Evolutionary conservation across 1,284 basidiomycete genomes (phyloP), one percentile per base, ranked within the genome.

Genomic region (Apiotrichum brassicae): DNA sequence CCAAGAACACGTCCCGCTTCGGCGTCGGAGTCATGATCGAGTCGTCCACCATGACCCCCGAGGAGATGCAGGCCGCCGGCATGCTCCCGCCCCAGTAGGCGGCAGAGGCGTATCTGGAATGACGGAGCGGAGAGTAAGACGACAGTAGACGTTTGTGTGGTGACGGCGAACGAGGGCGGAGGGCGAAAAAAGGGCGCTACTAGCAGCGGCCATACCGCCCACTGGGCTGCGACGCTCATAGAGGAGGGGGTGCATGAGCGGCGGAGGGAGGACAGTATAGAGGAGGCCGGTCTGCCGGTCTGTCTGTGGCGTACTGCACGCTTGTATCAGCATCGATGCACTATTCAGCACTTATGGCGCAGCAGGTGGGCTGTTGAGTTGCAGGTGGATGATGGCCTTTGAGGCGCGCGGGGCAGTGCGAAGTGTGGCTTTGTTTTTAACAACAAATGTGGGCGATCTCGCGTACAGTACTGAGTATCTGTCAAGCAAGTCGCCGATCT

Each of bases 1-100:
- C 90, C 78, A 95, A 94, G 89, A 91, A 89, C 75, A 78, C 88
- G 35, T 86, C 88, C 47, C 93, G 93, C 76, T 86, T 97, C 56
- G 94, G 94, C 56, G 83, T 97, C 14, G 93, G 92, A 74, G 87
- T 97, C 70, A 90, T 91, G 86, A 87, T 97, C 61, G 93, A 97
- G 79, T 71, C 68, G 20, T 64, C 64, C 13, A 63, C 68, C 37
- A 71, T 72, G 65, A 63, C 62, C 35, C 65, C 64, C 34, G 70
- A 73, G 60, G 71, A 73, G 63, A 73, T 73, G 71, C 65, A 68
- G 45, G 68, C 67, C 19, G 68, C 68, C 33, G 70, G 70, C 43
- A 69, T 70, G 70, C 54, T 70, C 36, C 60, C 62, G 4, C 68
- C 68, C 13, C 62, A 62, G 42, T 43, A 43, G 34, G 28, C 19